Conservation (phyloP, 345 rosid genomes). For the Hevea brasiliensis region DNA sequence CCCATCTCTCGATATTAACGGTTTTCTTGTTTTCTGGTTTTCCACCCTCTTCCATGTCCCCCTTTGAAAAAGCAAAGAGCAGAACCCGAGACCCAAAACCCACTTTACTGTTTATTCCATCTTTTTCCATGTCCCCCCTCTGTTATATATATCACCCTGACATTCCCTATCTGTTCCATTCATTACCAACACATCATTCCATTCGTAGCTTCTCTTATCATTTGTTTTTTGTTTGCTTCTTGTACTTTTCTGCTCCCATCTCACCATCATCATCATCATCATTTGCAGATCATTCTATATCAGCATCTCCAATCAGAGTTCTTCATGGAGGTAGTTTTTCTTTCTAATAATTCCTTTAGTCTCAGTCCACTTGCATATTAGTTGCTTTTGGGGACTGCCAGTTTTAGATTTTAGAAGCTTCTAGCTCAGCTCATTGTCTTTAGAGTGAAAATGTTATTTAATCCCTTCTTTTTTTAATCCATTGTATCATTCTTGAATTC, state of each 20-base stretch:
- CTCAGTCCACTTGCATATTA: no score
- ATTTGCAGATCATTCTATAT: background rate
- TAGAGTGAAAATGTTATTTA: no score
- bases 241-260: background rate
- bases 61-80: conserved; percentile 21
- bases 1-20: conserved; percentile 9
- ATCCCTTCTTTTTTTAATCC: no score
- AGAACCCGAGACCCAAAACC: conserved; percentile 11
- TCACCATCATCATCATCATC: background rate
- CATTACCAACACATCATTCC: conserved; percentile 22
- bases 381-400: no score
- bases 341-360: no score
- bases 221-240: background rate
- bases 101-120: conserved; percentile 34
- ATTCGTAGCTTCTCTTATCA: conserved; percentile 7
- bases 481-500: no score
- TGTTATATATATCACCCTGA: conserved; percentile 26
- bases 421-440: no score
- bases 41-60: background rate
- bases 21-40: conserved; percentile 29
- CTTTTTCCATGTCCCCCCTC: conserved; percentile 18
- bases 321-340: conserved; percentile 36
- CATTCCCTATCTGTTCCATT: conserved; percentile 27
- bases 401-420: no score
- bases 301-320: conserved; percentile 1